A percentile compares a stretch with the other conserved stretches of the same genome.
These are phyloP conservation scores for Kodamaea plutei DNA, from an alignment of 1,139 yeast species.

Conservation along the genomic window DNA sequence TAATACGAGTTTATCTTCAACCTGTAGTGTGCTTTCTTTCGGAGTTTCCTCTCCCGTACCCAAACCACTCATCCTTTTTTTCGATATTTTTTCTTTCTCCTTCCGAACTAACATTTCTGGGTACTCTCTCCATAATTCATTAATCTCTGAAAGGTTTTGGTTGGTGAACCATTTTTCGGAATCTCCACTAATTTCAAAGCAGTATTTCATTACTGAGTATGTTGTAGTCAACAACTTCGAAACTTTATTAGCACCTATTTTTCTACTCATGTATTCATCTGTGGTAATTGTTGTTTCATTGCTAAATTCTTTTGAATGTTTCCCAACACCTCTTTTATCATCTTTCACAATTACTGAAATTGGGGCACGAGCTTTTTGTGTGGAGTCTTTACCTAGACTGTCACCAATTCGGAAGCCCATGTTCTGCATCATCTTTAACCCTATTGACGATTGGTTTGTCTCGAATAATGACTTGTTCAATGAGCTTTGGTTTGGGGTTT, in stretches of 20 bases:
- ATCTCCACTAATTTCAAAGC: slow-evolving; percentile 28
- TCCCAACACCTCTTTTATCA: slow-evolving; percentile 13
- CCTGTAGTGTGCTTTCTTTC: not conserved
- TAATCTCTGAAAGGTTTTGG: slow-evolving; percentile 12
- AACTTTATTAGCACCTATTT: not conserved
- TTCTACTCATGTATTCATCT: not conserved
- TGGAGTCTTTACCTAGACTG: slow-evolving; percentile 30
- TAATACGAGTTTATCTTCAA: slow-evolving; percentile 7
- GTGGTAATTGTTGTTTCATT: not conserved
- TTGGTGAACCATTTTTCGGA: slow-evolving; percentile 13
- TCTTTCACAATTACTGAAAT: slow-evolving; percentile 10
- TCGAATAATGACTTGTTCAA: slow-evolving; percentile 9
- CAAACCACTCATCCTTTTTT: not conserved
- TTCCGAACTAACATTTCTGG: slow-evolving; percentile 8
- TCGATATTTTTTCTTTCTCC: not conserved
- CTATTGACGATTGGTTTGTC: slow-evolving; percentile 30
- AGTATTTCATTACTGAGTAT: slow-evolving; percentile 17
- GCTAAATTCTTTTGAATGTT: not conserved
- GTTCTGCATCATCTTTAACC: slow-evolving; percentile 48
- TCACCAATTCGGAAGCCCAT: slow-evolving; percentile 54
- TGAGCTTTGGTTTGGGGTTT: no score
- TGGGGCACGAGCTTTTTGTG: slow-evolving; percentile 6
- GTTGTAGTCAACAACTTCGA: slow-evolving; percentile 4
- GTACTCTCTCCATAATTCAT: slow-evolving; percentile 24
- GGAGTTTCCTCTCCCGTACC: not conserved